Conservation (phyloP, 1,139 yeast species). For the Geotrichum restrictum region DNA sequence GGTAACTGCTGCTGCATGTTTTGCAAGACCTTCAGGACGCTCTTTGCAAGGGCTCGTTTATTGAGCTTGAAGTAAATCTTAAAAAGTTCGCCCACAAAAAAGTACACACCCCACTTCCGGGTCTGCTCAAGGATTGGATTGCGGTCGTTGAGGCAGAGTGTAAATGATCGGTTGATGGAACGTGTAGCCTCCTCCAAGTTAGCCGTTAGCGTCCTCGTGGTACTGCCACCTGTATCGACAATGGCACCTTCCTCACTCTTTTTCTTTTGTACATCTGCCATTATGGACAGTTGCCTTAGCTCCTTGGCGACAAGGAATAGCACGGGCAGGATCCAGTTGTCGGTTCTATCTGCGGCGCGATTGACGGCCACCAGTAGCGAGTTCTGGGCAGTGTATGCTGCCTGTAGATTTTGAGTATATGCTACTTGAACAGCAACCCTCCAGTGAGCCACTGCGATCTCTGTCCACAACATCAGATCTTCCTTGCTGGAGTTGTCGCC, state of each 20-base stretch:
- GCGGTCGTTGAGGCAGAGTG: constrained; percentile 74
- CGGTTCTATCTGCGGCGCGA: constrained; percentile 59
- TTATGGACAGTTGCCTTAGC: constrained; percentile 44
- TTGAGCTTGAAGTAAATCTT: constrained; percentile 63
- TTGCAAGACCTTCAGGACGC: constrained; percentile 67
- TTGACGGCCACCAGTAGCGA: constrained; percentile 37
- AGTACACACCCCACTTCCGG: constrained; percentile 59
- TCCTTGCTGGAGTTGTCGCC: neutral
- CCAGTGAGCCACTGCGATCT: constrained; percentile 32
- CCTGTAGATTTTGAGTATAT: constrained; percentile 27
- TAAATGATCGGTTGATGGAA: constrained; percentile 67
- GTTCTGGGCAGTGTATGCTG: constrained; percentile 33
- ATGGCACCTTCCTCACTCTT: constrained; percentile 51
- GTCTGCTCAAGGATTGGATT: constrained; percentile 43
- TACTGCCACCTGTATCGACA: constrained; percentile 37
- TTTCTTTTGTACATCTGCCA: constrained; percentile 27
- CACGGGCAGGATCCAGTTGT: constrained; percentile 64
- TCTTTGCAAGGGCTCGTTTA: constrained; percentile 65
- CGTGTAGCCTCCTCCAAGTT: constrained; percentile 54
- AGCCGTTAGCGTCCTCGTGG: constrained; percentile 64
- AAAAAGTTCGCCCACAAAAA: constrained; percentile 69
- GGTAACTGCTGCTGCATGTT: constrained; percentile 56
- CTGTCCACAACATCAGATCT: constrained; percentile 28
- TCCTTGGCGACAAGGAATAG: constrained; percentile 55
- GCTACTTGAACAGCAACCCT: constrained; percentile 30